Percentiles rank a stretch among this genome's conserved stretches.
These are phyloP conservation scores for Castanea sativa DNA, from an alignment of 306 rosid species.

Conservation along the genomic window DNA sequence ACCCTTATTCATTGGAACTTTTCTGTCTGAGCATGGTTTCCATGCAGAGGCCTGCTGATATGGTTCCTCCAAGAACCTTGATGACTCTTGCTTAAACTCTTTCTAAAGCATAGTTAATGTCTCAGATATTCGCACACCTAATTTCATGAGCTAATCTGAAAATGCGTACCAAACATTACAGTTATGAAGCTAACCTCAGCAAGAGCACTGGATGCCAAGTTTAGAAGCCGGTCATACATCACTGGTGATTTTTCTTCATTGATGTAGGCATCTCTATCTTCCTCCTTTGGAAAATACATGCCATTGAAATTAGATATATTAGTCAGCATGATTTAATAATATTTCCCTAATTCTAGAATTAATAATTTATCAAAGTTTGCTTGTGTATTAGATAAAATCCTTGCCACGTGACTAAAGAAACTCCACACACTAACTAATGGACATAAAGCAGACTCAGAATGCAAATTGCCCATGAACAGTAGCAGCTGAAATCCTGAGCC, in stretches of 20 bases:
- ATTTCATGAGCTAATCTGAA: slow-evolving; percentile 8
- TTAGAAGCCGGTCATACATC: slow-evolving; percentile 76
- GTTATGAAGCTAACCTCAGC: slow-evolving; percentile 54
- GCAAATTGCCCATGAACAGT: not conserved
- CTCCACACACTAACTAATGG: not conserved
- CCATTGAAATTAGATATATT: not conserved
- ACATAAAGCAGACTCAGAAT: not conserved
- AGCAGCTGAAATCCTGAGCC: not conserved
- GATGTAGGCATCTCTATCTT: slow-evolving; percentile 34
- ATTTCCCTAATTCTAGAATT: not conserved
- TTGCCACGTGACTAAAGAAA: not conserved
- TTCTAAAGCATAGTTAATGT: slow-evolving; percentile 35
- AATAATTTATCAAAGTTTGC: not conserved
- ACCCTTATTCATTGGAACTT: slow-evolving; percentile 45
- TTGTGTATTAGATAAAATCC: not conserved
- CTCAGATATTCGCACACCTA: slow-evolving; percentile 12
- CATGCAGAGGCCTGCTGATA: slow-evolving; percentile 52
- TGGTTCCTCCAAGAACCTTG: slow-evolving; percentile 70
- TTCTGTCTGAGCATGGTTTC: slow-evolving; percentile 81
- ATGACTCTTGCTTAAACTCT: slow-evolving; percentile 64
- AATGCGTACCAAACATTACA: slow-evolving; percentile 6
- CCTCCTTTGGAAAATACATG: slow-evolving; percentile 24
- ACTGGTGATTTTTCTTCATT: slow-evolving; percentile 40
- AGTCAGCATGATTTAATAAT: slow-evolving; percentile 6
- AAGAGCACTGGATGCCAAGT: slow-evolving; percentile 69